Evolutionary conservation across 2,329 filamentous ascomycete genomes (phyloP).

Genomic region (Pseudopithomyces chartarum): DNA sequence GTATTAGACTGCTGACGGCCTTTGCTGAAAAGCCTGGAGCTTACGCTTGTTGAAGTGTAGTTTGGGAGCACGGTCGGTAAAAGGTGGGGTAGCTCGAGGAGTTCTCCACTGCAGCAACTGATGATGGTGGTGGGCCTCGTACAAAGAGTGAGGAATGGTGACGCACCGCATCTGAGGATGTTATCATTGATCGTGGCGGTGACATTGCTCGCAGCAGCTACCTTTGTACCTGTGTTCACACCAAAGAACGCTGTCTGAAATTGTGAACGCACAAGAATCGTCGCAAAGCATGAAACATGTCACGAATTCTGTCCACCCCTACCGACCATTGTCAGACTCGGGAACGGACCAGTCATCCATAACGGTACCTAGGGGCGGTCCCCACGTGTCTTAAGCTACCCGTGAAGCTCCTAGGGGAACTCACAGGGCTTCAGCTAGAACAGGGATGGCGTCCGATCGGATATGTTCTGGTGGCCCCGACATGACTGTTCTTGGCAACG

Average conservation of each 20-base stretch:
- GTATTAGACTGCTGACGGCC: conserved; percentile 7
- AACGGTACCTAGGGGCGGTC: background rate
- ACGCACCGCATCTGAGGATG: background rate
- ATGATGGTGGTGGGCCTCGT: background rate
- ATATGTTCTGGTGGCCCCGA: background rate
- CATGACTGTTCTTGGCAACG: background rate
- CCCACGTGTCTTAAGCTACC: background rate
- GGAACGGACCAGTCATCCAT: too few relatives aligned
- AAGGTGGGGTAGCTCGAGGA: background rate
- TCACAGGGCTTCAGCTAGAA: background rate
- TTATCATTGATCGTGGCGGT: background rate
- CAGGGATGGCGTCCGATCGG: background rate
- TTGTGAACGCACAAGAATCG: background rate
- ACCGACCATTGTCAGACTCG: too few relatives aligned
- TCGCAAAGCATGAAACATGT: too few relatives aligned
- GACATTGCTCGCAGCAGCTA: background rate
- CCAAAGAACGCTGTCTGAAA: too few relatives aligned
- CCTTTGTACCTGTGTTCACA: background rate
- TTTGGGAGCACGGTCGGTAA: background rate
- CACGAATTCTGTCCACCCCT: too few relatives aligned
- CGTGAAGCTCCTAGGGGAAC: background rate
- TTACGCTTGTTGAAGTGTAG: background rate
- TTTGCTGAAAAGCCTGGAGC: background rate
- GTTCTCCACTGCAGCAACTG: background rate
- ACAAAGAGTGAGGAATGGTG: background rate